Base-by-base conservation (phyloP, 306 rosid genomes). In the Delonix regia region DNA sequence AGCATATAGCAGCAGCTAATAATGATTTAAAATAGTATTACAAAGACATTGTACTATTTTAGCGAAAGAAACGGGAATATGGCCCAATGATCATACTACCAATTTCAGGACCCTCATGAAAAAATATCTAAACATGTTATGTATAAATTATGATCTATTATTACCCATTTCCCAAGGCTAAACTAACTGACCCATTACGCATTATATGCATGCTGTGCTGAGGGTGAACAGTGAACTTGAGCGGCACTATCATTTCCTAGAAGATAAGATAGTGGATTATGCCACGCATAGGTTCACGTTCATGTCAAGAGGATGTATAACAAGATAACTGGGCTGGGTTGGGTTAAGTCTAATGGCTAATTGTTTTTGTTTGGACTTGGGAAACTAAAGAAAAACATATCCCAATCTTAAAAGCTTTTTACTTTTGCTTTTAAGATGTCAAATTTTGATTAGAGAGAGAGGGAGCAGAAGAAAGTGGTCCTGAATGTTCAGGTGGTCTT, bases 401-500 rank as follows among this genome's bases (percentile, higher is more conserved):
- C 21, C 65, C 30, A 53, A 71, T 14, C 52, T 51, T 12, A 30
- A 38, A 51, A 67, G 55, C 38, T 4, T 45, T 69, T 47, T 51
- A 13, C 63, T 51, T 71, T 53, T 53, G 65, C 52, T 72, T 66
- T 72, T 51, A 33, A n/a, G 22, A 21, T 34, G 66, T n/a, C 6
- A 19, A 66, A 22, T 11, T 44, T 39, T 66, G 72, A 67, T 19
- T 49, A 51, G 44, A 62, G 25, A 65, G 41, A 44, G 51, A 56
- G 25, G 25, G 52, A 51, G 56, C 28, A 73, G 16, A 45, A 39
- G 33, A 47, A 66, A 67, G 79, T 60, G 76, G 73, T 73, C 57
- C 48, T 69, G 28, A 60, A 65, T 25, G 66, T 65, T n/a, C 24
- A 69, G 9, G 25, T 15, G 25, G 22, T 52, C 10, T 52, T 52